Evolutionary conservation across 331 rosid species (phyloP).

Genomic region (Dryas integrifolia): DNA sequence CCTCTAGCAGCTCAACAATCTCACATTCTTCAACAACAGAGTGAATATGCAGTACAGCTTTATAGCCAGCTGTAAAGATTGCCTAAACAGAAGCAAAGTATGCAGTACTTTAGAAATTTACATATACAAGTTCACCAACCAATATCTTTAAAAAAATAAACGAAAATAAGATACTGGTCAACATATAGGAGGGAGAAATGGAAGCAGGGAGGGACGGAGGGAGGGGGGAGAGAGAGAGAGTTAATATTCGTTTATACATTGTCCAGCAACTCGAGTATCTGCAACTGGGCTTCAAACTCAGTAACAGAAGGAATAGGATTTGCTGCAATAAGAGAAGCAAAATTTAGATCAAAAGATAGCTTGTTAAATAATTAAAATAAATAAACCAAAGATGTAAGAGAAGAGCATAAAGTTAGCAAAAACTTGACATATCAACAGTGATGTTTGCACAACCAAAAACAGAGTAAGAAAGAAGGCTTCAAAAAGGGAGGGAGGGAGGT

Average conservation of each 20-base stretch:
- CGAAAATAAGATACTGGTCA: background rate
- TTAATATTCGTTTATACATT: slow-evolving; percentile 44
- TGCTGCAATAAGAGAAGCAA: slow-evolving; percentile 44
- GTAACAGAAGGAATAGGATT: slow-evolving; percentile 63
- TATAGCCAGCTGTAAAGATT: slow-evolving; percentile 96
- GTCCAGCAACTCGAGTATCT: slow-evolving; percentile 84
- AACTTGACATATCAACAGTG: background rate
- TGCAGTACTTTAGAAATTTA: slow-evolving; percentile 14
- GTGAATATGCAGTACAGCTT: slow-evolving; percentile 91
- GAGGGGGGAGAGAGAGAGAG: background rate
- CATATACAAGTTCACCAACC: slow-evolving; percentile 9
- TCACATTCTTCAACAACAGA: slow-evolving; percentile 96
- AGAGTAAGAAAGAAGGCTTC: no score
- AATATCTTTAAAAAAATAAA: background rate
- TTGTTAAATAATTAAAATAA: background rate
- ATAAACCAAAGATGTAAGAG: no score
- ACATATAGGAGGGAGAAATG: background rate
- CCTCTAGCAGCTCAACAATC: slow-evolving; percentile 79
- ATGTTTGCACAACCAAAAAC: no score
- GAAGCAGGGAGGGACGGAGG: background rate
- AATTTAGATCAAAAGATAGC: slow-evolving; percentile 10
- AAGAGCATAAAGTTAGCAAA: background rate
- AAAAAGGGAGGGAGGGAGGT: background rate
- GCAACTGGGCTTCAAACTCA: slow-evolving; percentile 81
- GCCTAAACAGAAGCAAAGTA: slow-evolving; percentile 48